Percentiles rank a stretch among this genome's conserved stretches.
Evolutionary conservation across 169 alveolate species (phyloP).

Genomic region (Plasmodium malariae): DNA sequence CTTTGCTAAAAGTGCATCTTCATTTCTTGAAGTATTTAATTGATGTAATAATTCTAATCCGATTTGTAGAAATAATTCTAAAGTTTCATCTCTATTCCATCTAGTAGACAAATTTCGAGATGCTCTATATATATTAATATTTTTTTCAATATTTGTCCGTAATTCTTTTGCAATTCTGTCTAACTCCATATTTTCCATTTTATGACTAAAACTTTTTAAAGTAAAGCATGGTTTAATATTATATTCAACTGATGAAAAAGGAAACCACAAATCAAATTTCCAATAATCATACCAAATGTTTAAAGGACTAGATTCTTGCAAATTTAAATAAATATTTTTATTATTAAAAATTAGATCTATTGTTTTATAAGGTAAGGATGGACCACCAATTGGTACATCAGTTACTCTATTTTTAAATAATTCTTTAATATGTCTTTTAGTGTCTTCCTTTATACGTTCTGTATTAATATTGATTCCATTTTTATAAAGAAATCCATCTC

Average conservation of each 20-base stretch:
- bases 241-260: constrained; percentile 77
- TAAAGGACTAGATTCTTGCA: constrained; percentile 84
- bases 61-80: constrained; percentile 82
- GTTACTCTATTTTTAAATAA: constrained; percentile 64
- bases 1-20: constrained; percentile 79
- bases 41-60: constrained; percentile 86
- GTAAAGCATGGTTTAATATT: constrained; percentile 52
- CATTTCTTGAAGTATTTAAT: constrained; percentile 83
- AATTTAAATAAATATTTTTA: constrained; percentile 84
- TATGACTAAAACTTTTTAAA: constrained; percentile 69
- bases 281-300: constrained; percentile 83
- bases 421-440: constrained; percentile 74
- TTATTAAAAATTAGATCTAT: constrained; percentile 86
- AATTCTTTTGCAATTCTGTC: constrained; percentile 79
- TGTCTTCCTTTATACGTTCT: constrained; percentile 48
- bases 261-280: constrained; percentile 83
- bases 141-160: constrained; percentile 77
- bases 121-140: constrained; percentile 82
- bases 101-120: constrained; percentile 89
- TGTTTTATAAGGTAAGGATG: constrained; percentile 83
- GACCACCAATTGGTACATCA: constrained; percentile 44
- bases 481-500: constrained; percentile 44
- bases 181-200: constrained; percentile 80
- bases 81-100: constrained; percentile 86
- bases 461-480: constrained; percentile 13